Base-by-base conservation (phyloP, 2,329 filamentous ascomycete genomes). In the Beauveria sp. region DNA sequence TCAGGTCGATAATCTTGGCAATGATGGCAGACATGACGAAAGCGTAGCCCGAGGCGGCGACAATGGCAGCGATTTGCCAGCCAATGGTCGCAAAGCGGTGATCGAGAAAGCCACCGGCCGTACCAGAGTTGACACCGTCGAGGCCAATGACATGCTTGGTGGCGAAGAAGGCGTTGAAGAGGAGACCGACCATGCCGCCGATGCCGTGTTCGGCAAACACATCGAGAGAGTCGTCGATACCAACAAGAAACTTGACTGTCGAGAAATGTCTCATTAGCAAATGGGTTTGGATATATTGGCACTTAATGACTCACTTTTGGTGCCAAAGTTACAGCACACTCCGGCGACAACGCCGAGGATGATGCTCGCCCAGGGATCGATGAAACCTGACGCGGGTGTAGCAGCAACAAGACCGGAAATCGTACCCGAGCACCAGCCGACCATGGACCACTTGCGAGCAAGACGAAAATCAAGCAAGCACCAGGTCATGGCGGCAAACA, bases 381-480 rank as follows among this genome's bases (percentile, higher is more conserved):
- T 81, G 71, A 86, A 87, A 67, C 86, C 86, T 47, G 85, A 87
- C 28, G 86, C 85, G 18, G 86, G 86, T 34, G 86, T 89, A 55
- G 86, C 86, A 63, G 86, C 84, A 55, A 89, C 86, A 52, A 89
- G 85, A 61, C 86, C 86, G 28, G 85, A 88, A 66, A 89, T 89
- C 66, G 83, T 84, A 62, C 86, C 86, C 14, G 86, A 89, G 73
- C 86, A 89, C 84, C 86, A 88, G 67, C 86, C 86, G 64, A 89
- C 86, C 76, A 89, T 87, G 47, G 83, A 96, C 92, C 92, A 96
- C 80, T 97, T 97, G 76, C 87, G 87, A 63, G 92, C 92, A 62
- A 97, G 85, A 63, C 94, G 89, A 84, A 88, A 97, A 84, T 99
- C 94, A 69, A 97, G 91, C 53, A 97, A 77, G 69, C 92, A 92